These are phyloP conservation scores for Pleodorina starrii DNA, from an alignment of 139 green algal genomes.

Conservation along the genomic window DNA sequence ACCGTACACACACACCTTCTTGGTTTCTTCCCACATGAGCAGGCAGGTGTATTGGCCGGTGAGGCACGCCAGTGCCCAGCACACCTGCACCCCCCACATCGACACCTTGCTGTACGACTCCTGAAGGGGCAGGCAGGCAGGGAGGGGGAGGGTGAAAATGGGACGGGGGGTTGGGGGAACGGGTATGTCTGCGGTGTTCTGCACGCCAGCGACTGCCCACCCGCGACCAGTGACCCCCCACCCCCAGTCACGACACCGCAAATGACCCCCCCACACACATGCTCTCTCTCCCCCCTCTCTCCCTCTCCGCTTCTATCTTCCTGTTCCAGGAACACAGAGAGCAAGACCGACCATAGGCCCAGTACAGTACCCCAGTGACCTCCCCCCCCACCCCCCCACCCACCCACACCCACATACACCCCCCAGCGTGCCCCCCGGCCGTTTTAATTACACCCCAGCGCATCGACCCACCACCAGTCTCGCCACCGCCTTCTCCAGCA, in stretches of 20 bases:
- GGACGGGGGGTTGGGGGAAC: no score
- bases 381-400: neutral
- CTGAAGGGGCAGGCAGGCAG: no score
- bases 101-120: constrained; percentile 47
- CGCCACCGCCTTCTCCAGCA: constrained; percentile 51
- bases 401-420: neutral
- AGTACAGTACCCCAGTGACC: neutral
- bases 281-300: neutral
- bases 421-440: neutral
- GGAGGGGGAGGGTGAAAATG: no score
- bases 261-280: no score
- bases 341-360: no score
- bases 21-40: constrained; percentile 18
- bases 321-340: no score
- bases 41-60: constrained; percentile 40
- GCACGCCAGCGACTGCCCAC: no score
- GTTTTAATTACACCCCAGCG: neutral
- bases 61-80: constrained; percentile 40
- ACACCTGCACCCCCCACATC: constrained; percentile 40
- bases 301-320: neutral
- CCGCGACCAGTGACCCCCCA: no score
- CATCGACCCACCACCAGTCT: constrained; percentile 25
- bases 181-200: no score
- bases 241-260: no score
- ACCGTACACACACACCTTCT: constrained; percentile 18